Conservation (phyloP, 495 filamentous ascomycete genomes). For the Penicillium canariense region DNA sequence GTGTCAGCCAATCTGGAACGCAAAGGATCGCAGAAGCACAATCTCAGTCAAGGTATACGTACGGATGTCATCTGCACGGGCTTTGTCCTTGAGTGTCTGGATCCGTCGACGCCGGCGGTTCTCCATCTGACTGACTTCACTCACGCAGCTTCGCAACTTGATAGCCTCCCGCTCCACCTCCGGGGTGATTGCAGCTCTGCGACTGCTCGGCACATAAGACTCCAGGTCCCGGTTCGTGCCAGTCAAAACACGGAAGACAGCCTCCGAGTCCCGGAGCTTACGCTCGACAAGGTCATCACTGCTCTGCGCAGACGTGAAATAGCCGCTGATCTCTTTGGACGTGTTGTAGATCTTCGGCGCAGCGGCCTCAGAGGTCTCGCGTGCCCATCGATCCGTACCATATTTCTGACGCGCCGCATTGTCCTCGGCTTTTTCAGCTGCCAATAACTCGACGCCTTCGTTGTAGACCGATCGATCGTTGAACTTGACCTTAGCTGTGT, state of each 20-base stretch:
- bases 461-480: constrained; percentile 73
- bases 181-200: constrained; percentile 72
- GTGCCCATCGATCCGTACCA: constrained; percentile 83
- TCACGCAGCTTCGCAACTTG: constrained; percentile 70
- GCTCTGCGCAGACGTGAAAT: constrained; percentile 78
- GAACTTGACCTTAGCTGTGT: constrained; percentile 80
- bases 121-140: constrained; percentile 79
- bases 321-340: constrained; percentile 76
- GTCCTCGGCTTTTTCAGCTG: constrained; percentile 81
- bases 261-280: constrained; percentile 75
- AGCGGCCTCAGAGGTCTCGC: constrained; percentile 65
- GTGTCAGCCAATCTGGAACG: background rate
- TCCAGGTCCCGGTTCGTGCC: constrained; percentile 77
- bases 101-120: constrained; percentile 71
- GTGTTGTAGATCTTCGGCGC: constrained; percentile 74
- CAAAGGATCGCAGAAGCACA: background rate
- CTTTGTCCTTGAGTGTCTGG: constrained; percentile 72
- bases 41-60: constrained; percentile 21
- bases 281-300: constrained; percentile 78
- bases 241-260: constrained; percentile 68
- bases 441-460: constrained; percentile 75
- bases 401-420: constrained; percentile 69
- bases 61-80: constrained; percentile 86
- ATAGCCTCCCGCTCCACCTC: constrained; percentile 75
- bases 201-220: constrained; percentile 84